These are phyloP conservation scores for Heterobasidion parviporum DNA, from an alignment of 1,284 basidiomycete species.

Conservation along the genomic window DNA sequence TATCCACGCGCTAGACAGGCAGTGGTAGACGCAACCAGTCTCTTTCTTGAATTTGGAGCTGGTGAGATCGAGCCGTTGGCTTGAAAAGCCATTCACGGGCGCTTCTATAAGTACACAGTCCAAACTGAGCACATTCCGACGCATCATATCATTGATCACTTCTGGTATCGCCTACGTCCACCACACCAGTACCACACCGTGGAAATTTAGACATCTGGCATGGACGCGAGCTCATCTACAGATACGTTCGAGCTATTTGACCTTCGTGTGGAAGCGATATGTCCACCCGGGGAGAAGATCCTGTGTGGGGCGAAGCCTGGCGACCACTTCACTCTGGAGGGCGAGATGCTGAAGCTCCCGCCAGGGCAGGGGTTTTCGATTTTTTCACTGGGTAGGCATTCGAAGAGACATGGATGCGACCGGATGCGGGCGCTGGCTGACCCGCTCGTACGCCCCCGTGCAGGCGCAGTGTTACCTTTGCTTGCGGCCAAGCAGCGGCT, in stretches of 20 bases:
- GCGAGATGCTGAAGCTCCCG: constrained; percentile 54
- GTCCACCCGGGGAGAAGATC: constrained; percentile 43
- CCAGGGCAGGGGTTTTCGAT: constrained; percentile 56
- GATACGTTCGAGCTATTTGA: constrained; percentile 47
- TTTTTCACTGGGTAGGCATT: constrained; percentile 45
- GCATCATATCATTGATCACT: too few relatives aligned
- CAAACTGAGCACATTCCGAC: too few relatives aligned
- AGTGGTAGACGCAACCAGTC: too few relatives aligned
- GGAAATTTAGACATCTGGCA: background rate
- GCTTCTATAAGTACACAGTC: too few relatives aligned
- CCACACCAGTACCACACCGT: too few relatives aligned
- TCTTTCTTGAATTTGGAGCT: too few relatives aligned
- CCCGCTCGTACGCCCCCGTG: background rate
- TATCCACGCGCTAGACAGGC: too few relatives aligned
- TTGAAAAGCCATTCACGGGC: too few relatives aligned
- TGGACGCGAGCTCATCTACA: background rate
- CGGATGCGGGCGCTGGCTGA: background rate
- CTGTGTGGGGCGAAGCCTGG: constrained; percentile 55
- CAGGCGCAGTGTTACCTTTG: constrained; percentile 51
- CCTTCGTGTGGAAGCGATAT: constrained; percentile 48
- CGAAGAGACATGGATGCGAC: background rate
- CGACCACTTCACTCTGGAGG: constrained; percentile 52
- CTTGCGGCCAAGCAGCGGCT: constrained; percentile 55
- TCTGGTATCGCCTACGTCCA: too few relatives aligned
- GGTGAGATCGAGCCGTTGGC: too few relatives aligned